These are phyloP conservation scores for Penicillium canescens DNA, from an alignment of 495 filamentous ascomycete genomes.

Conservation along the genomic window DNA sequence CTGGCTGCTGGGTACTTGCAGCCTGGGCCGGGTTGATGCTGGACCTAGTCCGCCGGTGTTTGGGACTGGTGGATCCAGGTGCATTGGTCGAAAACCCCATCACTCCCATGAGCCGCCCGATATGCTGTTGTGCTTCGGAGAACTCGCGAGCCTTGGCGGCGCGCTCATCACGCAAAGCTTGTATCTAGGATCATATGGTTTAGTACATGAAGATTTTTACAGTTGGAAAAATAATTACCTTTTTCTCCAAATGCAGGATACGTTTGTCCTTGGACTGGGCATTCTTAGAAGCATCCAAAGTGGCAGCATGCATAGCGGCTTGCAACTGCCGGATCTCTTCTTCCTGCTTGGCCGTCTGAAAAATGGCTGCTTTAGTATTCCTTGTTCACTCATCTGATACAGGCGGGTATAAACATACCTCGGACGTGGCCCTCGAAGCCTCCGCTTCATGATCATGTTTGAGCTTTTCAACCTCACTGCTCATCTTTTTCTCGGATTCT, in stretches of 20 bases:
- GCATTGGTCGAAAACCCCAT: conserved; percentile 42
- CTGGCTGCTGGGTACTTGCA: conserved; percentile 14
- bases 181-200: conserved; percentile 24
- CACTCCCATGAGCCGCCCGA: conserved; percentile 46
- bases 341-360: conserved; percentile 24
- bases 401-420: conserved; percentile 20
- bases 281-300: conserved; percentile 26
- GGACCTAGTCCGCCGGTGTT: conserved; percentile 23
- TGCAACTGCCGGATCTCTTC: conserved; percentile 28
- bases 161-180: conserved; percentile 40
- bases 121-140: conserved; percentile 50
- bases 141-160: conserved; percentile 49
- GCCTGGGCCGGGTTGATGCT: conserved; percentile 8
- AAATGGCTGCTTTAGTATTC: background rate
- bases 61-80: conserved; percentile 19
- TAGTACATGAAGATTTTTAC: background rate
- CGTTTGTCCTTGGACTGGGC: conserved; percentile 37
- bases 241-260: conserved; percentile 40
- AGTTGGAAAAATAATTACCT: conserved; percentile 24
- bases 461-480: conserved; percentile 18
- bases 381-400: background rate
- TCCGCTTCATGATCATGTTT: conserved; percentile 17
- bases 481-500: conserved; percentile 21
- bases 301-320: conserved; percentile 25
- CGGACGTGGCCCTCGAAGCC: conserved; percentile 12